Evolutionary conservation across 768 basidiomycete species (phyloP), one percentile per base, ranked within the genome.

Genomic region (Favolaschia claudopus): DNA sequence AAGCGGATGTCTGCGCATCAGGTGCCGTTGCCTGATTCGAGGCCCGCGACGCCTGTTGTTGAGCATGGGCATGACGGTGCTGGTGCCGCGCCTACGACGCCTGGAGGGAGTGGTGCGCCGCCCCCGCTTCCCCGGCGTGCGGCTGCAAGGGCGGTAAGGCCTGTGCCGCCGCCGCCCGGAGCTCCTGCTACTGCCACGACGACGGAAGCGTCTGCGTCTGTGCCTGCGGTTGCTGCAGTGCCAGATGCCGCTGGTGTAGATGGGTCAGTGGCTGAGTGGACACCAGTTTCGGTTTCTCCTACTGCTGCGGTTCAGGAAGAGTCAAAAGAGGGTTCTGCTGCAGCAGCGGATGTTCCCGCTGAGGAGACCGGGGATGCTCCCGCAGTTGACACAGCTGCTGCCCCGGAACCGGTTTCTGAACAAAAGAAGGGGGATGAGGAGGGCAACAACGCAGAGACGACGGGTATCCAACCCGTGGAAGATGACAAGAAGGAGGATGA

Each of bases 101-200:
- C 49, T 1, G 31, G 5, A 7, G 63, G 59, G 17, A 60, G 28
- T 7, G 52, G 63, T 19, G 66, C 72, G 4, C 80, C 82, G 7
- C 89, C 89, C 0, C 89, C 89, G 2, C 70, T 92, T 22, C 89
- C 89, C 0, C 79, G 87, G 37, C 77, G 89, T 40, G 89, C 89
- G 0, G 82, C 87, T 44, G 85, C 82, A 1, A 79, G 89, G 20
- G 75, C 74, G 7, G 66, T 80, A 13, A 74, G 79, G 12, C 62
- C 65, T 25, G 66, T 70, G 49, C 67, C 55, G 15, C 55, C 58
- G 17, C 55, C 58, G n/a, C 34, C 45, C 10, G 44, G 32, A 13
- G 32, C 58, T 4, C 19, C 53, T 24, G 37, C 58, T n/a, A 33
- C 42, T 20, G 28, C 67, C 25, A 40, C 52, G 19, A 17, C 60